These are phyloP conservation scores for Metahyphopichia silvanorum DNA, from an alignment of 805 yeast genomes.

Conservation along the genomic window DNA sequence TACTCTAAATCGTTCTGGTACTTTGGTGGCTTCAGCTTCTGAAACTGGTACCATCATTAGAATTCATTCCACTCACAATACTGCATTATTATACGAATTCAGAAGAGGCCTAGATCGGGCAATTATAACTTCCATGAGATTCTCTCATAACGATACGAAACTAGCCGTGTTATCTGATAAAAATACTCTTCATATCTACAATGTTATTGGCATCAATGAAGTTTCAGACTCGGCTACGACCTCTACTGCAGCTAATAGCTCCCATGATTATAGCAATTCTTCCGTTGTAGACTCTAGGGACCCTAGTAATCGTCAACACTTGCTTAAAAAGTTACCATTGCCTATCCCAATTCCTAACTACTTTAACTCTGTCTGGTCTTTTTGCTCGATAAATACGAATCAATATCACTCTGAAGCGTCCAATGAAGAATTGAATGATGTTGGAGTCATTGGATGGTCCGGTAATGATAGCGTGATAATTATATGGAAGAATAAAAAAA, in stretches of 20 bases:
- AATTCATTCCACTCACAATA: constrained; percentile 64
- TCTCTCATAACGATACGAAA: constrained; percentile 70
- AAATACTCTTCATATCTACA: constrained; percentile 83
- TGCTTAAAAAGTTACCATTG: constrained; percentile 58
- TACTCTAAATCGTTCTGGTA: constrained; percentile 60
- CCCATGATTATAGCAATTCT: constrained; percentile 2
- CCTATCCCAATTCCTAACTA: constrained; percentile 62
- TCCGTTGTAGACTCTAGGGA: too few relatives aligned
- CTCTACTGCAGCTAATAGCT: constrained; percentile 5
- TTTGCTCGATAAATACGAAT: constrained; percentile 64
- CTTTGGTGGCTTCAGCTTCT: constrained; percentile 75
- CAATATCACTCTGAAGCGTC: constrained; percentile 27
- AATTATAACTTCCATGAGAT: constrained; percentile 73
- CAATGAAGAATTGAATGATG: constrained; percentile 16
- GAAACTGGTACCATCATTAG: constrained; percentile 80
- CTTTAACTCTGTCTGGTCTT: constrained; percentile 85
- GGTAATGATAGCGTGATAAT: constrained; percentile 70
- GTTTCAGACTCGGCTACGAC: constrained; percentile 7
- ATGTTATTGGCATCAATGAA: constrained; percentile 26
- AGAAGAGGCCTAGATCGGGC: constrained; percentile 90
- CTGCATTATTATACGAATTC: constrained; percentile 75
- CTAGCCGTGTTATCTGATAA: constrained; percentile 88
- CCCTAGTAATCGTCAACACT: constrained; percentile 56
- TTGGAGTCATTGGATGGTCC: constrained; percentile 62
- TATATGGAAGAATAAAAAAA: constrained; percentile 68